Base-by-base conservation (phyloP, 2,329 filamentous ascomycete genomes). In the Hymenoscyphus infarciens region DNA sequence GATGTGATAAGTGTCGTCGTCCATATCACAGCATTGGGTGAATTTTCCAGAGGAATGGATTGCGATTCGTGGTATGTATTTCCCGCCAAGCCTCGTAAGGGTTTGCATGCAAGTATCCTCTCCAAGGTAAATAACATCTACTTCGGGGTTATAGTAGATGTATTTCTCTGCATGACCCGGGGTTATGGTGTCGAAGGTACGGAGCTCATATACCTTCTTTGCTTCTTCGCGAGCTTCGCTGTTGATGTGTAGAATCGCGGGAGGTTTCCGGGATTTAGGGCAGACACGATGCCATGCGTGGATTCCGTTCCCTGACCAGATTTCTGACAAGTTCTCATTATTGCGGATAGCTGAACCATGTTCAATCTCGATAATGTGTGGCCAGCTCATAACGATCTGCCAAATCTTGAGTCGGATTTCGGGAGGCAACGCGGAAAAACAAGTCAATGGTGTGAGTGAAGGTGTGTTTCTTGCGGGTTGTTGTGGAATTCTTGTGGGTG, bases 61-160 rank as follows among this genome's bases (percentile, higher is more conserved):
- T 3, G 61, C 65, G n/a, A 65, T 25, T 4, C 58, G 56, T 13
- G 55, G 33, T 19, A 65, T 61, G 7, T 19, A 15, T 3, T n/a
- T 8, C 1, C 5, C 19, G 15, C 27, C 29, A 6, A 56, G 7
- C 1, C 42, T 2, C 1, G 62, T 29, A 19, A 64, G 15, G 0
- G 59, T 65, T 3, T 57, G 33, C 2, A 61, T 33, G 19, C 65
- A 67, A 13, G 59, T 62, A 1, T 62, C 33, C 35, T 65, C 57
- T 13, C 61, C 63, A 29, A 67, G 63, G 16, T 59, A 61, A 4
- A 67, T 15, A 25, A 63, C 59, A 29, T 63, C 63, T 15, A 35
- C 53, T 45, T 35, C 15, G 1, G 61, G 56, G 15, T 65, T 63
- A 25, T 39, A 65, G 31, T 60, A 65, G 25, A 63, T 60, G 5